Evolutionary conservation across 176 grass and related monocot species (phyloP).

Genomic region (Carex littledalei): DNA sequence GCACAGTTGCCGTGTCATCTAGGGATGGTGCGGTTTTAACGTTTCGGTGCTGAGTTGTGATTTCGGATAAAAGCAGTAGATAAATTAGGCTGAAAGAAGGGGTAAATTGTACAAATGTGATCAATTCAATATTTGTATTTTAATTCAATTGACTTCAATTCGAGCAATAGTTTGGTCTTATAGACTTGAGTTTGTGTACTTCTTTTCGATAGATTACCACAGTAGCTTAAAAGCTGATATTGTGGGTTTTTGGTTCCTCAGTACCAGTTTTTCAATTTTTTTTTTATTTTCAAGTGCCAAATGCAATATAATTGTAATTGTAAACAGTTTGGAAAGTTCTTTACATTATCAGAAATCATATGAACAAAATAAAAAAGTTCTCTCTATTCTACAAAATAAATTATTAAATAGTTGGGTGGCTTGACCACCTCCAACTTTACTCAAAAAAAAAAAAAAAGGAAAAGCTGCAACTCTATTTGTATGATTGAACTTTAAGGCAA

Average conservation of each 20-base stretch:
- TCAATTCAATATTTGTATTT: constrained; percentile 8
- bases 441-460: too few species aligned
- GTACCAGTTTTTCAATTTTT: background rate
- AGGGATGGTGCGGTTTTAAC: constrained; percentile 53
- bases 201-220: background rate
- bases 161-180: background rate
- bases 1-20: constrained; percentile 57
- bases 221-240: background rate
- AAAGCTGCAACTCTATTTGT: background rate
- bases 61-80: background rate
- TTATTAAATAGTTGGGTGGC: too few species aligned
- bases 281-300: background rate
- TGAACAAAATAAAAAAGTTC: background rate
- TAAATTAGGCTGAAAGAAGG: background rate
- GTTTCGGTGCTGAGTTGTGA: constrained; percentile 52
- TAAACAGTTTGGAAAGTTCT: background rate
- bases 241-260: background rate
- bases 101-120: constrained; percentile 9
- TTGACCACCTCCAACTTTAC: too few species aligned
- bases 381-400: background rate
- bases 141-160: constrained; percentile 3
- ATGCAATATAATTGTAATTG: background rate
- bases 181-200: background rate
- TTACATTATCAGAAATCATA: background rate
- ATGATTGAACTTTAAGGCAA: background rate